Percentiles rank a stretch among this genome's conserved stretches.
phyloP scores from a whole-genome alignment of 352 stramenopile genomes.

The Phytopythium boreale region DNA sequence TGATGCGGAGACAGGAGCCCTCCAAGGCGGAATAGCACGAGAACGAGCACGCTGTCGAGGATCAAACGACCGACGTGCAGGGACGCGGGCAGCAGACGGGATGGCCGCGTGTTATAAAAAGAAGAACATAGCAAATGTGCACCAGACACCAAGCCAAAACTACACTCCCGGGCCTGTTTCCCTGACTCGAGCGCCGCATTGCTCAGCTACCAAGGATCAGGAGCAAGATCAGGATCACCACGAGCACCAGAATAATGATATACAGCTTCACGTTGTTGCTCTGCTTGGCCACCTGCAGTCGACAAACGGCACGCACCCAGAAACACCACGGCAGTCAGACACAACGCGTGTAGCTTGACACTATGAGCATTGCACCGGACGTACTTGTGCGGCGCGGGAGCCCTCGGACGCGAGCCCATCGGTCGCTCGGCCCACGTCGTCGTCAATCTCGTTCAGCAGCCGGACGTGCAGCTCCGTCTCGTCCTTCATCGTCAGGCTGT shows the following conservation, averaged over 20 bases:
- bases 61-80: too few relatives aligned
- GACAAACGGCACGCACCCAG: slow-evolving; percentile 17
- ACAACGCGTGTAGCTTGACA: slow-evolving; percentile 1
- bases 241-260: slow-evolving; percentile 85
- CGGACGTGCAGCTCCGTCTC: slow-evolving; percentile 89
- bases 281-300: slow-evolving; percentile 84
- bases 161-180: not conserved
- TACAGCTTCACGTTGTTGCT: slow-evolving; percentile 95
- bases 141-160: not conserved
- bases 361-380: slow-evolving; percentile 11
- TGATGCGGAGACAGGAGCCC: not conserved
- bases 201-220: slow-evolving; percentile 65
- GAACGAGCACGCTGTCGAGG: not conserved
- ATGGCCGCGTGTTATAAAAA: not conserved
- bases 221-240: slow-evolving; percentile 87
- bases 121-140: not conserved
- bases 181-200: not conserved
- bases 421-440: slow-evolving; percentile 80
- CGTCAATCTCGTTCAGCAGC: slow-evolving; percentile 87
- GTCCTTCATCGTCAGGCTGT: slow-evolving; percentile 85
- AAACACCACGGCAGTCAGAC: not conserved
- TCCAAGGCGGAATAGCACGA: slow-evolving; percentile 12
- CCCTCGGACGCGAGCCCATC: slow-evolving; percentile 85
- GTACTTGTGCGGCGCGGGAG: slow-evolving; percentile 63
- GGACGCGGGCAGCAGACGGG: not conserved